Percentiles rank a stretch among this genome's conserved stretches.
Evolutionary conservation across 1,284 basidiomycete species (phyloP).

Genomic region (Earliella scabrosa): DNA sequence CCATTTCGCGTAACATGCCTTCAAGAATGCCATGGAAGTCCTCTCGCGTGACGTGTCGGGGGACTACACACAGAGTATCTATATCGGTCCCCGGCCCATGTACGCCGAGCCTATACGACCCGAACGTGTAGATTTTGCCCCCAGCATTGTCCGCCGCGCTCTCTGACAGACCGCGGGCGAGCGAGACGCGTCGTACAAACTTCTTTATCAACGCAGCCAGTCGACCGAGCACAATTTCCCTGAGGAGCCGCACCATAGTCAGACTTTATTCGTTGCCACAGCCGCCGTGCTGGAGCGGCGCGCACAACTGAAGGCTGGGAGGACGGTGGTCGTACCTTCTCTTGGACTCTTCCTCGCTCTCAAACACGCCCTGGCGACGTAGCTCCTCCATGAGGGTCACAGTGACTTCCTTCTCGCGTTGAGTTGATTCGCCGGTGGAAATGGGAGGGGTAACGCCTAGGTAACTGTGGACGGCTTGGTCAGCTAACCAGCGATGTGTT

Average conservation of each 20-base stretch:
- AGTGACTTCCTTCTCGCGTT: slow-evolving; percentile 84
- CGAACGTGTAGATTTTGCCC: slow-evolving; percentile 99
- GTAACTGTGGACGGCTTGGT: slow-evolving; percentile 46
- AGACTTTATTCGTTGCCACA: slow-evolving; percentile 14
- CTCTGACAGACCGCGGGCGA: slow-evolving; percentile 85
- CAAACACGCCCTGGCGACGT: slow-evolving; percentile 85
- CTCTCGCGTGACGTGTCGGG: slow-evolving; percentile 93
- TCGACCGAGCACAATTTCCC: slow-evolving; percentile 93
- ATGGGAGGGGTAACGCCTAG: slow-evolving; percentile 92
- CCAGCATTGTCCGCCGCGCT: slow-evolving; percentile 86
- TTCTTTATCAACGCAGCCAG: slow-evolving; percentile 91
- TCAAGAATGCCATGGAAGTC: slow-evolving; percentile 96
- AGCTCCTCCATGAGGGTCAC: slow-evolving; percentile 89
- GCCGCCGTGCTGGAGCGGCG: not conserved
- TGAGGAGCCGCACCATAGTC: slow-evolving; percentile 39
- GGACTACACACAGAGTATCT: slow-evolving; percentile 97
- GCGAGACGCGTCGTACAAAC: slow-evolving; percentile 88
- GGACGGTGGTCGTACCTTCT: slow-evolving; percentile 69
- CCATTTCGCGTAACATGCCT: slow-evolving; percentile 84
- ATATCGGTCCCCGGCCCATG: slow-evolving; percentile 98
- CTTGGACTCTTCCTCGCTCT: slow-evolving; percentile 88
- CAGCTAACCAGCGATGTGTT: not conserved
- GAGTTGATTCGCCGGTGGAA: slow-evolving; percentile 75
- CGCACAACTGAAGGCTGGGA: not conserved
- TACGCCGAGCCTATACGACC: slow-evolving; percentile 94